phyloP scores from a whole-genome alignment of 2,329 filamentous ascomycete species.

The Talaromyces islandicus region DNA sequence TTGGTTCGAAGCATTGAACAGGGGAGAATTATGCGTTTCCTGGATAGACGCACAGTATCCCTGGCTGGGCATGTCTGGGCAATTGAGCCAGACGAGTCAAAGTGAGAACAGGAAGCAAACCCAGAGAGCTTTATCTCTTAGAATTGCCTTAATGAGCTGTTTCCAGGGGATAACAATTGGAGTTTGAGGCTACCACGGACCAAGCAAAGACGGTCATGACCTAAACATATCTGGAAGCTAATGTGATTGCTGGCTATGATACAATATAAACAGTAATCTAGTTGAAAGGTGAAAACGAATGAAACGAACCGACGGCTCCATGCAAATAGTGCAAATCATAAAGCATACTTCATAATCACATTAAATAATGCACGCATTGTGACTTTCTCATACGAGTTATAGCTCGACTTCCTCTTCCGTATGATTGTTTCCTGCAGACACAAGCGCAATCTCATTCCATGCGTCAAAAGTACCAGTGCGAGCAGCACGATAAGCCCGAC shows the following conservation, averaged over 20 bases:
- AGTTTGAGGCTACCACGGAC: neutral
- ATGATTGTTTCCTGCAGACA: conserved; percentile 41
- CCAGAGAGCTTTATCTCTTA: neutral
- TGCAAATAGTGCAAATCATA: neutral
- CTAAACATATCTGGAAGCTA: neutral
- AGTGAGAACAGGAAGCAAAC: neutral
- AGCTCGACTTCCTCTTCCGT: conserved; percentile 37
- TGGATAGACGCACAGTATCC: neutral
- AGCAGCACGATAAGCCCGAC: conserved; percentile 34
- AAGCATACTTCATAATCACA: neutral
- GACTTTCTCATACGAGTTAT: conserved; percentile 15
- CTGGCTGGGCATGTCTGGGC: neutral
- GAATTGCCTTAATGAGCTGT: neutral
- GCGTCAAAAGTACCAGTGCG: conserved; percentile 36
- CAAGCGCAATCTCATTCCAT: conserved; percentile 36
- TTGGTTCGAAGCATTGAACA: neutral
- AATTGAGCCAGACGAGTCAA: neutral
- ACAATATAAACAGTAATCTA: neutral
- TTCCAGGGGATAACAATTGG: neutral
- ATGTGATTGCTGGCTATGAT: neutral
- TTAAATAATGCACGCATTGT: neutral
- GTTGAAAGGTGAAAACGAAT: neutral
- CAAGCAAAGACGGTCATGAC: neutral
- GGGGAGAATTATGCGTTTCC: neutral
- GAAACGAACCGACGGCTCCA: neutral